phyloP scores from a whole-genome alignment of 352 stramenopile species.

The Globisporangium iwayamae region DNA sequence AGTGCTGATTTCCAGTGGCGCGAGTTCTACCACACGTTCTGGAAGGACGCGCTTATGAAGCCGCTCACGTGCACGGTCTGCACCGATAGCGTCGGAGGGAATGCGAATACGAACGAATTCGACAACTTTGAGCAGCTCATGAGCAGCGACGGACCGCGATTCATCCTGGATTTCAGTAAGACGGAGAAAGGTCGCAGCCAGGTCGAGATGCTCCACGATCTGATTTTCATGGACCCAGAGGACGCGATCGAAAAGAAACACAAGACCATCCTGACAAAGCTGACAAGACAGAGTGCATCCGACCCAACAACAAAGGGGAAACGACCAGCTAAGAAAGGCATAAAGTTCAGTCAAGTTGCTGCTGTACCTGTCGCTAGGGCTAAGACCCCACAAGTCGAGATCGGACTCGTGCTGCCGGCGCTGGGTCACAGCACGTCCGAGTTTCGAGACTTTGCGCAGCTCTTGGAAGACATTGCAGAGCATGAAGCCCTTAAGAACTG shows the following conservation, averaged over 20 bases:
- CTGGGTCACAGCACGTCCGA: background rate
- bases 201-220: background rate
- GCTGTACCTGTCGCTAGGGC: background rate
- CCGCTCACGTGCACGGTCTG: background rate
- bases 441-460: background rate
- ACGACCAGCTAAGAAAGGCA: no score
- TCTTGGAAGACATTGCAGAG: background rate
- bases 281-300: background rate
- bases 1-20: background rate
- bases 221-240: background rate
- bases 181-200: background rate
- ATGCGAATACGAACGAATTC: background rate
- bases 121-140: slow-evolving; percentile 5
- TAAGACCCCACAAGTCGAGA: background rate
- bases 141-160: slow-evolving; percentile 2
- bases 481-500: background rate
- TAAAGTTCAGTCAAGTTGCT: background rate
- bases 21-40: background rate
- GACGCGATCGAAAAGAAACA: background rate
- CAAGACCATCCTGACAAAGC: no score
- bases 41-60: background rate
- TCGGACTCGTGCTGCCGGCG: slow-evolving; percentile 2
- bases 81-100: background rate
- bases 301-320: no score
- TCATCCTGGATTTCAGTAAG: background rate